Evolutionary conservation across 2,329 filamentous ascomycete species (phyloP).

Genomic region (Colletotrichum theobromicola): DNA sequence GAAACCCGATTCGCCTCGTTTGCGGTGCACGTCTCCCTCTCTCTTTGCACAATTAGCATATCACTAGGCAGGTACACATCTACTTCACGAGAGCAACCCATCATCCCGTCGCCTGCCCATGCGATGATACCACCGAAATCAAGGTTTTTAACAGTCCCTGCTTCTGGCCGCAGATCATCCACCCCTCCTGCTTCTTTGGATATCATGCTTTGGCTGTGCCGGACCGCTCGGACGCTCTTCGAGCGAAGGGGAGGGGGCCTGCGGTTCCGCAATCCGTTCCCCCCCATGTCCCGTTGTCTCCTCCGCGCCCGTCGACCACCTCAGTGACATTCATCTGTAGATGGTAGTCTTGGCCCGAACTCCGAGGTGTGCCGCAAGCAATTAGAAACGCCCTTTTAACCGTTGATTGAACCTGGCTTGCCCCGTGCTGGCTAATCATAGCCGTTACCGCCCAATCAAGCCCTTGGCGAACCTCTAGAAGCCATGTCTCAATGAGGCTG

Average conservation of each 20-base stretch:
- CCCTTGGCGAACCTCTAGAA: not conserved
- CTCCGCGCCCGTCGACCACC: not conserved
- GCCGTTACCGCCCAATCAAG: not conserved
- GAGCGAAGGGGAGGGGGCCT: not conserved
- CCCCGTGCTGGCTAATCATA: not conserved
- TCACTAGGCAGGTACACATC: no score
- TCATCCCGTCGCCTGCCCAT: not conserved
- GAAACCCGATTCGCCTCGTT: not conserved
- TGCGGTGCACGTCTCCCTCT: not conserved
- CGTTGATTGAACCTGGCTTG: not conserved
- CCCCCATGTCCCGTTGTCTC: not conserved
- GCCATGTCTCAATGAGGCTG: not conserved
- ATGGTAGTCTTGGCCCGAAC: not conserved
- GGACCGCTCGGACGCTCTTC: not conserved
- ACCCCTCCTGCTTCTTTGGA: not conserved
- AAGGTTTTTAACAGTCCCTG: conserved; percentile 4
- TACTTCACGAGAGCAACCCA: not conserved
- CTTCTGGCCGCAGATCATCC: conserved; percentile 2
- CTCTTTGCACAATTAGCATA: not conserved
- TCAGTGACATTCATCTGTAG: not conserved
- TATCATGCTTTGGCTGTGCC: not conserved
- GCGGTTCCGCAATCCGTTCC: not conserved
- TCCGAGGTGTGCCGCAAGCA: not conserved
- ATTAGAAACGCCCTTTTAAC: not conserved
- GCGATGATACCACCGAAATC: not conserved